Percentiles rank a stretch among this genome's conserved stretches.
phyloP scores from a whole-genome alignment of 805 yeast genomes.

The Cyberlindnera sargentensis region DNA sequence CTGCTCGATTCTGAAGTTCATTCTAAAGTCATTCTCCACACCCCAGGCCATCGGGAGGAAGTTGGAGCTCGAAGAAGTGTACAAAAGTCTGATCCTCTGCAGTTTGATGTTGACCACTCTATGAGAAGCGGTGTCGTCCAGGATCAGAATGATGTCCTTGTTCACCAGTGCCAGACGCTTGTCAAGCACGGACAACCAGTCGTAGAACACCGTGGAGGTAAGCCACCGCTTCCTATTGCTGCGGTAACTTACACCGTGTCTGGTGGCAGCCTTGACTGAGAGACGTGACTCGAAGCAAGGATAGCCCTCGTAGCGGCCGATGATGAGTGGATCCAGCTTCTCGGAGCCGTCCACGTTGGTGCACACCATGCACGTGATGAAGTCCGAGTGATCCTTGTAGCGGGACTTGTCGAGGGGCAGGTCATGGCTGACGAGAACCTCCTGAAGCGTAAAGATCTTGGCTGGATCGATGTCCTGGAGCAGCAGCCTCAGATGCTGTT shows the following conservation, averaged over 20 bases:
- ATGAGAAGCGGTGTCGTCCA: slow-evolving; percentile 60
- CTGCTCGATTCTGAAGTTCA: slow-evolving; percentile 51
- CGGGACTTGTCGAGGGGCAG: slow-evolving; percentile 54
- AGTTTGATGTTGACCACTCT: slow-evolving; percentile 48
- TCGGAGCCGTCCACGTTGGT: slow-evolving; percentile 58
- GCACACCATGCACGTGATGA: slow-evolving; percentile 53
- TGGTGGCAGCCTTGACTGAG: slow-evolving; percentile 40
- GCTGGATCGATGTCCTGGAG: slow-evolving; percentile 40
- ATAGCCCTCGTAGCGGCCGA: slow-evolving; percentile 49
- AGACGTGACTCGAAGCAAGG: slow-evolving; percentile 32
- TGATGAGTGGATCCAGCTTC: slow-evolving; percentile 51
- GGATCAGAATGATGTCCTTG: slow-evolving; percentile 45
- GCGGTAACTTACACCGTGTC: slow-evolving; percentile 47
- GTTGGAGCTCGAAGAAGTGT: slow-evolving; percentile 31
- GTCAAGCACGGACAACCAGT: slow-evolving; percentile 53
- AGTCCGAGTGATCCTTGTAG: slow-evolving; percentile 33
- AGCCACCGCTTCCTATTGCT: slow-evolving; percentile 58
- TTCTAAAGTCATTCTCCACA: slow-evolving; percentile 52
- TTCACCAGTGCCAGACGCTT: slow-evolving; percentile 43
- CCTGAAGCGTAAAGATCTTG: slow-evolving; percentile 55
- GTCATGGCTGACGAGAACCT: slow-evolving; percentile 51
- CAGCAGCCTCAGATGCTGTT: slow-evolving; percentile 38
- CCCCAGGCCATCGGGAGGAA: slow-evolving; percentile 62
- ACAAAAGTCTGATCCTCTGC: slow-evolving; percentile 33
- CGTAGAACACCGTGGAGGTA: slow-evolving; percentile 55